phyloP scores from a whole-genome alignment of 495 filamentous ascomycete species.

The Rhypophila decipiens region DNA sequence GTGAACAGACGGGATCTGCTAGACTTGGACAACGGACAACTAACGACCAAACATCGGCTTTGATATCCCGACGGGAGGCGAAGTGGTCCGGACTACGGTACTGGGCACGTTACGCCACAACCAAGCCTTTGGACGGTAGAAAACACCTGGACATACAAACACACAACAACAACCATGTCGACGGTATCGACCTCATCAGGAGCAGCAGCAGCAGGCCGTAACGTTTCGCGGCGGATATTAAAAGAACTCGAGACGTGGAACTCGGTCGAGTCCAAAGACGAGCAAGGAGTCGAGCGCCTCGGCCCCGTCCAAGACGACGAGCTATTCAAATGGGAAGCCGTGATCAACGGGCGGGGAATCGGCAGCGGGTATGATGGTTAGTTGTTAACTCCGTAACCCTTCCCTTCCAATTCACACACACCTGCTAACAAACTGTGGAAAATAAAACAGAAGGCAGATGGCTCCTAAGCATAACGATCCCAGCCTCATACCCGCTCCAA shows the following conservation, averaged over 20 bases:
- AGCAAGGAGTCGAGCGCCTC: slow-evolving; percentile 50
- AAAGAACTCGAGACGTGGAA: slow-evolving; percentile 38
- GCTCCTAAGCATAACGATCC: slow-evolving; percentile 72
- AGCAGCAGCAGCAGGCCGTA: slow-evolving; percentile 11
- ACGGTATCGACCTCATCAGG: not conserved
- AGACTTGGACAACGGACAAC: too few species aligned
- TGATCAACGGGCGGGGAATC: slow-evolving; percentile 61
- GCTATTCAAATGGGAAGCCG: slow-evolving; percentile 70
- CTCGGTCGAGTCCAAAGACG: slow-evolving; percentile 27
- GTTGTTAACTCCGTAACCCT: slow-evolving; percentile 3
- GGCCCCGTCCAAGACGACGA: slow-evolving; percentile 64
- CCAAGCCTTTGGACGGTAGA: too few species aligned
- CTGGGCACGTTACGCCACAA: too few species aligned
- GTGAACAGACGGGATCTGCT: too few species aligned
- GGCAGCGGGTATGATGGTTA: slow-evolving; percentile 66
- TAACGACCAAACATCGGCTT: too few species aligned
- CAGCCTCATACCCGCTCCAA: slow-evolving; percentile 66
- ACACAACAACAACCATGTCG: not conserved
- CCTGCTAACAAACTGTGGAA: not conserved
- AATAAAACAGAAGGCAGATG: slow-evolving; percentile 63
- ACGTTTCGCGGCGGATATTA: slow-evolving; percentile 35
- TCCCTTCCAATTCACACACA: not conserved
- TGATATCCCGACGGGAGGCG: too few species aligned
- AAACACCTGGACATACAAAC: too few species aligned
- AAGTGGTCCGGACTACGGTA: too few species aligned